Percentiles rank a stretch among this genome's conserved stretches.
phyloP scores from a whole-genome alignment of 2,329 filamentous ascomycete species.

The Ambrosiella cleistominuta region DNA sequence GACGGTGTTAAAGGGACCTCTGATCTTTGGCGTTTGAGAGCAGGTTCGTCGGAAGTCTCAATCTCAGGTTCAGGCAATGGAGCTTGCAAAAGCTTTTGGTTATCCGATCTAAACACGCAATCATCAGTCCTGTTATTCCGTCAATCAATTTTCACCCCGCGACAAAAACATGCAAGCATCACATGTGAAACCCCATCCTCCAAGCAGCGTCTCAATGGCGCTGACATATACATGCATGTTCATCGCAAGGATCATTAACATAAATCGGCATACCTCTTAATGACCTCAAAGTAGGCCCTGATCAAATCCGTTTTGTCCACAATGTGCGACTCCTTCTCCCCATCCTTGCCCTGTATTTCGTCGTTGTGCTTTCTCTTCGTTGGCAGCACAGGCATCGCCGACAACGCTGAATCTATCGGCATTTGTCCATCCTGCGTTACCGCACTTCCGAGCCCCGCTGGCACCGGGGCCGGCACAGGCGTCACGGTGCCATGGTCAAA shows the following conservation, averaged over 20 bases:
- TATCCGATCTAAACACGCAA: conserved; percentile 31
- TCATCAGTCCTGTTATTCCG: not conserved
- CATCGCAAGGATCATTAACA: not conserved
- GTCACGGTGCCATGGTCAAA: conserved; percentile 20
- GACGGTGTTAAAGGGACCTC: conserved; percentile 23
- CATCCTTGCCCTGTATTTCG: conserved; percentile 16
- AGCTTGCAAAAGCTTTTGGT: conserved; percentile 18
- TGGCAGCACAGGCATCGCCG: conserved; percentile 17
- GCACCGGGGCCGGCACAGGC: conserved; percentile 11
- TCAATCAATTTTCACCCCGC: not conserved
- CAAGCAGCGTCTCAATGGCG: not conserved
- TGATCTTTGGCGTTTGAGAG: conserved; percentile 43
- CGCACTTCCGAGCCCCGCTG: not conserved
- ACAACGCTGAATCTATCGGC: conserved; percentile 11
- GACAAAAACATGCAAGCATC: not conserved
- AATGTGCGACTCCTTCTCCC: conserved; percentile 1
- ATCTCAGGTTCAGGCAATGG: conserved; percentile 34
- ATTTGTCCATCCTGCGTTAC: not conserved
- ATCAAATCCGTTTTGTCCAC: conserved; percentile 21
- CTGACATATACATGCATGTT: not conserved
- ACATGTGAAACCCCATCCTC: not conserved
- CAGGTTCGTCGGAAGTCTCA: conserved; percentile 32
- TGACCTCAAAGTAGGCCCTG: conserved; percentile 22
- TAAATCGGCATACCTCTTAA: conserved; percentile 21
- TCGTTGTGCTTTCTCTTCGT: conserved; percentile 44